Conservation (phyloP, 2,329 filamentous ascomycete species). For the Aspergillus sp. region DNA sequence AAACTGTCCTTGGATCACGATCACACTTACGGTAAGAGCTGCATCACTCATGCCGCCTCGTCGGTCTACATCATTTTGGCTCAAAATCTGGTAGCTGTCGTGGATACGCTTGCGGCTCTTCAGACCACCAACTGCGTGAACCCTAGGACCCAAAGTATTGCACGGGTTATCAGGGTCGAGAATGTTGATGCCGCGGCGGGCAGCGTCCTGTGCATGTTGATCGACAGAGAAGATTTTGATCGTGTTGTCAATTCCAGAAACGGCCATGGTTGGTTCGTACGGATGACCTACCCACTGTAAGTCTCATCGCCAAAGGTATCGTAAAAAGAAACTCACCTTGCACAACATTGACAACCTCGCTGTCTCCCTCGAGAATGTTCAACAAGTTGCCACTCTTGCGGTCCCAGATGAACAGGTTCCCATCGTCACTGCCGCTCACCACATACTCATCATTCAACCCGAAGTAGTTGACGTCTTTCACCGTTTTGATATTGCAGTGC, state of each 20-base stretch:
- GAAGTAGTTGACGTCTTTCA: slow-evolving; percentile 70
- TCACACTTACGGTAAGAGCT: slow-evolving; percentile 52
- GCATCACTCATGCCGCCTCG: slow-evolving; percentile 58
- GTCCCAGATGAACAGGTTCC: slow-evolving; percentile 69
- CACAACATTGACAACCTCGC: slow-evolving; percentile 68
- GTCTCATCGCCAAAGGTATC: slow-evolving; percentile 10
- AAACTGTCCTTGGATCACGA: slow-evolving; percentile 1
- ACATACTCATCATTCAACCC: slow-evolving; percentile 67
- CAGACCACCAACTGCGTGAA: slow-evolving; percentile 44
- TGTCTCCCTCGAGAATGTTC: slow-evolving; percentile 66
- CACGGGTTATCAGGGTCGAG: slow-evolving; percentile 45
- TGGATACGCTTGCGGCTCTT: slow-evolving; percentile 59
- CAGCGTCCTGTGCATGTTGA: slow-evolving; percentile 55
- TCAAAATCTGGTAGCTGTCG: slow-evolving; percentile 60
- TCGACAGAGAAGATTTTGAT: slow-evolving; percentile 69
- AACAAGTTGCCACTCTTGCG: slow-evolving; percentile 60
- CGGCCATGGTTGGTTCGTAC: slow-evolving; percentile 65
- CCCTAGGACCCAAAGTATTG: slow-evolving; percentile 32
- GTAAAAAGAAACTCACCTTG: slow-evolving; percentile 48
- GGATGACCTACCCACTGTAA: slow-evolving; percentile 53
- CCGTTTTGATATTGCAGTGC: slow-evolving; percentile 66
- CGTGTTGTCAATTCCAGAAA: slow-evolving; percentile 66
- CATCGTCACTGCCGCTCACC: slow-evolving; percentile 65
- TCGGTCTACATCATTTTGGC: slow-evolving; percentile 60
- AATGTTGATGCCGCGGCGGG: slow-evolving; percentile 59